These are phyloP conservation scores for Oenanthe sinensis DNA, from an alignment of 129 eudicot species.

Conservation along the genomic window DNA sequence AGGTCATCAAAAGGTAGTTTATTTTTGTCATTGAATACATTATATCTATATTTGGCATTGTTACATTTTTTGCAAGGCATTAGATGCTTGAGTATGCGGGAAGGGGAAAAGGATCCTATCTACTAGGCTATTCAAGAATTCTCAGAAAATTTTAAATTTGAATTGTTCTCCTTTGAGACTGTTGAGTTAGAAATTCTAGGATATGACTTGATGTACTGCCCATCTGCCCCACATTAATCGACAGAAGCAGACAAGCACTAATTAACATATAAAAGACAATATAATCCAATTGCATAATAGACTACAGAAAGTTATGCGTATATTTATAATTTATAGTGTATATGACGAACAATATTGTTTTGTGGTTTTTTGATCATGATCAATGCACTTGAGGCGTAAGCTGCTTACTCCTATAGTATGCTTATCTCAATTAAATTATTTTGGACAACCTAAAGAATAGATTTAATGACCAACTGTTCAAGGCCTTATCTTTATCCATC, in stretches of 20 bases:
- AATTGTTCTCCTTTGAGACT: not conserved
- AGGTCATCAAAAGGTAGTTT: constrained; percentile 34
- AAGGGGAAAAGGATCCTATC: not conserved
- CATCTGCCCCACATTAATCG: not conserved
- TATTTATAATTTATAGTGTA: not conserved
- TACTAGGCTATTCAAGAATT: not conserved
- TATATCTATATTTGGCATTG: not conserved
- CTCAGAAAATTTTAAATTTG: not conserved
- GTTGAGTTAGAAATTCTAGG: not conserved
- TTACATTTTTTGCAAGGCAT: not conserved
- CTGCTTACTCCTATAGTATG: not conserved
- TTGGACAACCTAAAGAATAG: not conserved
- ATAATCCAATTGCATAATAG: not conserved
- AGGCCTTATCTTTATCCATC: not conserved
- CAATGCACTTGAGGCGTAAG: not conserved
- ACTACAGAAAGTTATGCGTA: not conserved
- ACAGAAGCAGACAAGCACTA: not conserved
- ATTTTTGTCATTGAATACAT: not conserved
- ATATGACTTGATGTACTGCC: not conserved
- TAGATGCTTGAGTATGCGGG: not conserved
- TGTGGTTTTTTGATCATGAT: not conserved
- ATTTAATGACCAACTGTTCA: not conserved
- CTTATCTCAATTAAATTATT: not conserved
- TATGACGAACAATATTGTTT: not conserved
- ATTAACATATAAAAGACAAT: not conserved